Evolutionary conservation across 2,329 filamentous ascomycete species (phyloP).

Genomic region (Fusarium pininemorale): DNA sequence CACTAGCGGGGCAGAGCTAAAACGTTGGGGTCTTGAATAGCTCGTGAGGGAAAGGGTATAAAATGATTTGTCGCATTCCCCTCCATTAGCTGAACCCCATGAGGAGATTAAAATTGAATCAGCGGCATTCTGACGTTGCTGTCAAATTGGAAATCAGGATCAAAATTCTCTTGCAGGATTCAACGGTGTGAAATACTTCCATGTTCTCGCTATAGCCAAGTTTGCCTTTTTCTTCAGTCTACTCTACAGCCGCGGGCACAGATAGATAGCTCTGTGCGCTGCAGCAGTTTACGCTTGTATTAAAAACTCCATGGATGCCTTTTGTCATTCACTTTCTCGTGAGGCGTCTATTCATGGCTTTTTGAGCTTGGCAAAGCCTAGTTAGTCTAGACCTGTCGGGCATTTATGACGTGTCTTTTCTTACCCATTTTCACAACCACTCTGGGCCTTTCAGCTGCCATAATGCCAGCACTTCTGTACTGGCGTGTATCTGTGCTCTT

Average conservation of each 20-base stretch:
- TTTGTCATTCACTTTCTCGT: background rate
- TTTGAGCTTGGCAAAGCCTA: background rate
- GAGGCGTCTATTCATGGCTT: background rate
- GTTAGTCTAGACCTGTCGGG: background rate
- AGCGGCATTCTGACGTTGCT: background rate
- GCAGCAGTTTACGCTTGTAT: rapidly evolving
- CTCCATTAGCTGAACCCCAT: background rate
- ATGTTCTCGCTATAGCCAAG: rapidly evolving
- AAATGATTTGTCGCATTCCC: background rate
- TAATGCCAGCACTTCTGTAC: background rate
- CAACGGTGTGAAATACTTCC: rapidly evolving
- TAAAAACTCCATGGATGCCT: background rate
- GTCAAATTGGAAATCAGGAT: background rate
- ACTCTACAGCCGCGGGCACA: background rate
- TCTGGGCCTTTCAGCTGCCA: rapidly evolving
- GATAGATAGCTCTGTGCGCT: background rate
- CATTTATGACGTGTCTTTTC: background rate
- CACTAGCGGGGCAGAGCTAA: background rate
- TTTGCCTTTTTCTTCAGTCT: background rate
- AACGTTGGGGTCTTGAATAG: background rate
- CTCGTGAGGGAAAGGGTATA: background rate
- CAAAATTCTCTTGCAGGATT: background rate
- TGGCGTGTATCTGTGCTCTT: background rate
- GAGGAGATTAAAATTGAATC: background rate
- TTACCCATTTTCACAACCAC: background rate